Evolutionary conservation across 768 basidiomycete species (phyloP), one percentile per base, ranked within the genome.

Genomic region (Boletus speciosus): DNA sequence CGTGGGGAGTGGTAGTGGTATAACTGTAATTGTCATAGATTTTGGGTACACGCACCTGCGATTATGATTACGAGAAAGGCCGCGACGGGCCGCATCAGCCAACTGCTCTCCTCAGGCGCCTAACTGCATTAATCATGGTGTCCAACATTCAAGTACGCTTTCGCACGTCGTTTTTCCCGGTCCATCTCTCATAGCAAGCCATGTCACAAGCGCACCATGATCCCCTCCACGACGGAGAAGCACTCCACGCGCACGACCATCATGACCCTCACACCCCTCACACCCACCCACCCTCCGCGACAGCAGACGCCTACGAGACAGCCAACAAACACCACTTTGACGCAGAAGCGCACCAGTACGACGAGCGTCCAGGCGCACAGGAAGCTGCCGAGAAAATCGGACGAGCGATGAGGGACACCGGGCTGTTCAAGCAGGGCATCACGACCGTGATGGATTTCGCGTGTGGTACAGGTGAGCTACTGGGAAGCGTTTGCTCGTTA

Each of bases 381-480:
- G 48, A 62, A 51, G 48, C 60, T 11, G 66, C 73, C 0, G 55
- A 60, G 35, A 55, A 55, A 16, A 51, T 69, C 16, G 67, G 64
- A 0, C 49, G 46, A 15, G 68, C 64, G 2, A 73, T 79, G 54
- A 41, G 57, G n/a, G 46, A 65, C 36, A 61, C 59, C 3, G 81
- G 79, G 56, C 57, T 71, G 0, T 84, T 90, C 60, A 73, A 83
- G 49, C 78, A 80, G 41, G 76, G 81, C 29, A 62, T 60, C 6
- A 89, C 88, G 6, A 73, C 68, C 6, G 74, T 85, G 16, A 74
- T 91, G 77, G 89, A 90, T 60, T 90, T 80, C 62, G 88, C 88
- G 5, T 90, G 88, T 64, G 87, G 88, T 12, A 80, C 80, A 56
- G 88, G 86, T 84, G 53, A 36, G 71, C 31, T 32, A 32, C 10